Base-by-base conservation (phyloP, 1,139 yeast species). In the Magnusiomyces magnusii region DNA sequence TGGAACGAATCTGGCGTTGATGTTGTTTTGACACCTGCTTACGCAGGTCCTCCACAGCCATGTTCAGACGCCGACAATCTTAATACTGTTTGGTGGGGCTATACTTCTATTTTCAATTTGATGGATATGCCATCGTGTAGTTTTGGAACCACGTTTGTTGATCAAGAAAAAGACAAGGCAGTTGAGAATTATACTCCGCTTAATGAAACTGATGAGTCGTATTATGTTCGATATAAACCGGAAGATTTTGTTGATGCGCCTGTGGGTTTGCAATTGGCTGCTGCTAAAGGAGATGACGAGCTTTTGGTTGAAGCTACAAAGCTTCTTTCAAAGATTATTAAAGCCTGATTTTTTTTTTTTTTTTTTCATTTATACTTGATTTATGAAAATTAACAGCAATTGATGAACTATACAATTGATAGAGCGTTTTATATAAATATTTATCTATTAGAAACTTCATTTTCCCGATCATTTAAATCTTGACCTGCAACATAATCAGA, bases 11-110 rank as follows among this genome's bases (percentile, higher is more conserved):
- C 84, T 65, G 80, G 81, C 52, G 80, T 87, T 56, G 95, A 87
- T 67, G 82, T 85, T 66, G 73, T 87, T 55, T 77, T 86, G 55
- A 78, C 86, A 57, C 95, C 95, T 55, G 78, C 84, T 3, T 84
- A 84, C 68, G 81, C 60, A 31, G 87, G 86, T 62, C 86, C 85
- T 57, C 91, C 95, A 3, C 89, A 92, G 24, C 80, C 78, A 56
- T 23, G 24, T n/a, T n/a, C 42, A 21, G 21, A 13, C 36, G 15
- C 7, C 36, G 24, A 34, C 2, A 82, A 85, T 9, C 84, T 81
- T 54, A 79, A 80, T 58, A 80, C 86, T 15, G 81, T 80, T 68
- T 85, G 85, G 72, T 87, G 95, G 95, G 86, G 90, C 5, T 65
- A 65, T 58, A 79, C 84, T n/a, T 72, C 81, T n/a, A 74, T 76